phyloP scores from a whole-genome alignment of 2,329 filamentous ascomycete species.

The Exophiala sp. region DNA sequence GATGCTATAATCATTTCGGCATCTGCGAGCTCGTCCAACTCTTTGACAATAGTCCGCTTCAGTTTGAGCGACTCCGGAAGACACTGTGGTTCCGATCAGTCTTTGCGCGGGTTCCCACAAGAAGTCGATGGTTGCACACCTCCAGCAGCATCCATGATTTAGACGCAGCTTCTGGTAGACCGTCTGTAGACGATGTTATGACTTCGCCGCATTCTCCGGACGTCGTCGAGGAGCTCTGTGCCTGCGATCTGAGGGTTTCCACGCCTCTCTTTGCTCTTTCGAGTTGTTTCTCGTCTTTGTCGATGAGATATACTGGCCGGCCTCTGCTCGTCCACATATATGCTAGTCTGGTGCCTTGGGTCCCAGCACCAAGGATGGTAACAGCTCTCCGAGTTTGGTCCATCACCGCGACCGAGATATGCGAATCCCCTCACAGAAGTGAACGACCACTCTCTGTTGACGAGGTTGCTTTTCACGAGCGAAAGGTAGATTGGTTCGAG shows the following conservation, averaged over 20 bases:
- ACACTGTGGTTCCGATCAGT: conserved; percentile 33
- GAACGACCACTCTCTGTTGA: too few relatives aligned
- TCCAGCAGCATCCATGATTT: conserved; percentile 38
- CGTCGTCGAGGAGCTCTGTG: conserved; percentile 7
- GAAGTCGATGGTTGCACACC: conserved; percentile 23
- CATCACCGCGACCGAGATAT: neutral
- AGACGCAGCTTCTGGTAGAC: conserved; percentile 26
- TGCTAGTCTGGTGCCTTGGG: conserved; percentile 36
- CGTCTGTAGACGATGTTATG: conserved; percentile 24
- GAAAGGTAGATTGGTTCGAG: too few relatives aligned
- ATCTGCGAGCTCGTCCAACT: conserved; percentile 39
- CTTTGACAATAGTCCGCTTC: conserved; percentile 40
- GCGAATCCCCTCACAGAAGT: too few relatives aligned
- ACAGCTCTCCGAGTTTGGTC: conserved; percentile 11
- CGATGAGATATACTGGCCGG: conserved; percentile 33
- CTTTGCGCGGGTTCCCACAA: neutral
- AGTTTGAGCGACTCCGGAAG: conserved; percentile 43
- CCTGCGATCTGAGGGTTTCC: conserved; percentile 28
- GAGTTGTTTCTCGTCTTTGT: conserved; percentile 32
- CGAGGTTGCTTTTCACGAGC: neutral
- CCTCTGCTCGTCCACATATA: conserved; percentile 39
- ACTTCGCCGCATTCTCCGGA: conserved; percentile 27
- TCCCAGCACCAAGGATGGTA: conserved; percentile 35
- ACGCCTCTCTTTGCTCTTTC: conserved; percentile 31
- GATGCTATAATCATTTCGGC: conserved; percentile 43